Percentiles rank a stretch among this genome's conserved stretches.
Evolutionary conservation across 441 rosid genomes (phyloP).

Genomic region (Corymbia citriodora): DNA sequence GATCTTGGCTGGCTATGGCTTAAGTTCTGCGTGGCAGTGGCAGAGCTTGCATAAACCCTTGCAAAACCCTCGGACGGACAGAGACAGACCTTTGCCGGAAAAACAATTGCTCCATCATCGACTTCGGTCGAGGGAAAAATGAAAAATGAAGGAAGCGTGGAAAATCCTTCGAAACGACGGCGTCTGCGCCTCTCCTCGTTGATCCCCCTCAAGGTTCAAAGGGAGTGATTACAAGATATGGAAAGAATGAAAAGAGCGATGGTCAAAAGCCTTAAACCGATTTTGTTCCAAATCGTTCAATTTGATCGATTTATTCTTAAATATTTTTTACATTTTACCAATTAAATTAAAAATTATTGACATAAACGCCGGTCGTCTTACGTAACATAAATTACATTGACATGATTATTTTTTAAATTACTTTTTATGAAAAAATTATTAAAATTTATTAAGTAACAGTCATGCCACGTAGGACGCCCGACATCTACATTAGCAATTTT

Average conservation of each 20-base stretch:
- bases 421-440: no score
- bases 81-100: neutral
- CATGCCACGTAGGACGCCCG: fast-evolving
- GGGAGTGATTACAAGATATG: no score
- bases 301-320: no score
- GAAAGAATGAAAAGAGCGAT: neutral
- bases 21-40: neutral
- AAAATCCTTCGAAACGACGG: neutral
- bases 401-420: no score
- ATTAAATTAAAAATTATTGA: fast-evolving
- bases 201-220: no score
- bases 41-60: neutral
- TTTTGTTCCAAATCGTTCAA: no score
- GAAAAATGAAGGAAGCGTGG: no score
- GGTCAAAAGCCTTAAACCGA: neutral
- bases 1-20: neutral
- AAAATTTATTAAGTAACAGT: fast-evolving
- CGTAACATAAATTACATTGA: fast-evolving
- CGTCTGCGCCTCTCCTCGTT: neutral
- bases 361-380: fast-evolving
- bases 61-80: neutral
- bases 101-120: neutral
- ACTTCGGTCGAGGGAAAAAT: neutral
- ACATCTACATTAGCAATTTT: no score
- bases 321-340: fast-evolving